Base-by-base conservation (phyloP, 495 filamentous ascomycete species). In the Xylaria acuta region DNA sequence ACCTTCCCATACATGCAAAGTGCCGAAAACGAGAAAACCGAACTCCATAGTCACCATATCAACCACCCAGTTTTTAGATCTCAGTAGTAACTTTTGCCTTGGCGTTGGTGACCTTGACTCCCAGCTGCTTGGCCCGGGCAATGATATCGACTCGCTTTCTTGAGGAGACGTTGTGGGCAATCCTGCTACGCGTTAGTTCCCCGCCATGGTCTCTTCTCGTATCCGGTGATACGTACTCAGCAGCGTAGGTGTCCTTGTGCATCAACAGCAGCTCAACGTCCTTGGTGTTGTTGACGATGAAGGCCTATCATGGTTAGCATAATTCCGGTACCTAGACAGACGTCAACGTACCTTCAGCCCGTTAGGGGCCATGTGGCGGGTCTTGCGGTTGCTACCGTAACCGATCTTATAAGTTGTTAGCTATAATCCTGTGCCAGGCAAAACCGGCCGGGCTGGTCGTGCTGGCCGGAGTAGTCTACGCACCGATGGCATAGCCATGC, bases 171-270 rank as follows among this genome's bases (percentile, higher is more conserved):
- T 92, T 92, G 88, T 95, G 93, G 81, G 90, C 93, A 83, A 99
- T 99, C 89, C 96, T 98, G 77, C 69, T 75, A 18, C 65, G 38
- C 51, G 25, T 80, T 73, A 79, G 73, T 70, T 75, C 67, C 49
- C 67, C 34, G 30, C 53, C 62, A 65, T 20, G 30, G 53, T 54
- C 9, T n/a, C 18, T 1, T 56, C 47, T 22, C 11, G 64, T 40
- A 58, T 51, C 45, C 32, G 62, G 36, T 62, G 51, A 20, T 58
- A 89, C 94, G 79, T 92, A 98, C 96, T 98, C 97, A 81, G 96
- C 96, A 82, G 96, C 96, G 86, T 90, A 97, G 83, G 94, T 97
- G 83, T 92, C 92, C 92, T 98, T 98, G 92, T 99, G 97, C 96
- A 99, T 99, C 73, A 99, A 90, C 77, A 99, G 92, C 73, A 99